Evolutionary conservation across 352 stramenopile genomes (phyloP), one percentile per base, ranked within the genome.

Genomic region (Aphanomyces euteiches): DNA sequence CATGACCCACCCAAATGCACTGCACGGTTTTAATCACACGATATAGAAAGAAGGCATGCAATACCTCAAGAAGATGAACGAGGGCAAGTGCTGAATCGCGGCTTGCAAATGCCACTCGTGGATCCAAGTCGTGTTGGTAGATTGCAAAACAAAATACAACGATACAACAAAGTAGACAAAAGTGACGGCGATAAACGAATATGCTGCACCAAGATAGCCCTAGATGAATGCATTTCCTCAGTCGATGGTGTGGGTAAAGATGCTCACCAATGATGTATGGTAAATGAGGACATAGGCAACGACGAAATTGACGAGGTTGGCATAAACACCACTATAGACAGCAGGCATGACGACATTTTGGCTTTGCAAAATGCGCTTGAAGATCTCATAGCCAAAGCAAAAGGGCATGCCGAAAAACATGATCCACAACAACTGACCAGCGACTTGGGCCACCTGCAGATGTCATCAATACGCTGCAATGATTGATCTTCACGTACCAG

Each of bases 251-350:
- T 28, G n/a, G 45, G 45, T n/a, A 53, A 53, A 2, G 13, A 53
- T 53, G 45, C 45, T 53, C 45, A 40, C 88, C 50, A 90, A 72
- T 0, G 77, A 67, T 0, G 88, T 92, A 69, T 80, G 87, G 76
- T 91, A 90, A 76, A 96, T 93, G 73, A 97, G 80, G 53, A 90
- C 78, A 76, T 94, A 96, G 28, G 92, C 90, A n/a, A 93, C 72
- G 34, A 82, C 73, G 15, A 77, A 75, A 72, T 95, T 89, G 34
- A 95, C 81, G 43, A 97, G 40, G 60, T 90, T 93, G 69, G 76
- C 79, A n/a, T 85, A 63, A 36, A 96, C 71, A 1, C 86, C 85
- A 12, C 83, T 79, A 50, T 87, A 80, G 12, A 97, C 79, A 69
- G 96, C 88, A 13, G 90, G 88, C 56, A 79, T 77, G 19, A 94